A percentile compares a stretch with the other conserved stretches of the same genome.
Conservation (phyloP, 2,329 filamentous ascomycete species). For the Amphichorda felina region DNA sequence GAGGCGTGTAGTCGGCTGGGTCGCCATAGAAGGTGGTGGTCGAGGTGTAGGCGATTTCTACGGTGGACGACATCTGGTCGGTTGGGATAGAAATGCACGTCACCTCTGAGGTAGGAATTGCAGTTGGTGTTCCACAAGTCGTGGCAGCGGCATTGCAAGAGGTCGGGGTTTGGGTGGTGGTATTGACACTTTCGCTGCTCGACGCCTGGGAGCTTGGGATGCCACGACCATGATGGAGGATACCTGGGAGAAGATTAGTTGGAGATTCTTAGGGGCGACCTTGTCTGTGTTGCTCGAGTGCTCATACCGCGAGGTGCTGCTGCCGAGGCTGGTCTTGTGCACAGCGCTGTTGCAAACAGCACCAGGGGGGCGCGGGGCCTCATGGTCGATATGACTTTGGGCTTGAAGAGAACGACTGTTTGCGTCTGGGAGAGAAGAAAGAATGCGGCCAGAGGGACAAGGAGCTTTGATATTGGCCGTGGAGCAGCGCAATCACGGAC, state of each 20-base stretch:
- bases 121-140: background rate
- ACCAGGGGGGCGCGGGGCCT: background rate
- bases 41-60: conserved; percentile 33
- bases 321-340: background rate
- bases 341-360: background rate
- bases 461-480: too few species aligned
- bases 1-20: conserved; percentile 31
- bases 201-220: background rate
- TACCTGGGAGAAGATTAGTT: background rate
- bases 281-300: too few species aligned
- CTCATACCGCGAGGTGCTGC: background rate
- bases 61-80: conserved; percentile 22
- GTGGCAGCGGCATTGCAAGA: background rate
- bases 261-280: too few species aligned
- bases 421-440: too few species aligned
- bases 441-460: too few species aligned
- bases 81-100: conserved; percentile 19
- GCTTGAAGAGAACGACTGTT: too few species aligned
- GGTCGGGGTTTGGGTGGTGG: too few species aligned
- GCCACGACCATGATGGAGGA: background rate
- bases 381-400: background rate
- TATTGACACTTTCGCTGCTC: too few species aligned
- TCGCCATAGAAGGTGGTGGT: conserved; percentile 37
- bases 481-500: too few species aligned
- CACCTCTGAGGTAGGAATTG: conserved; percentile 1